A percentile compares a stretch with the other conserved stretches of the same genome.
Conservation (phyloP, 2,329 filamentous ascomycete genomes). For the Myriosclerotinia curreyana region DNA sequence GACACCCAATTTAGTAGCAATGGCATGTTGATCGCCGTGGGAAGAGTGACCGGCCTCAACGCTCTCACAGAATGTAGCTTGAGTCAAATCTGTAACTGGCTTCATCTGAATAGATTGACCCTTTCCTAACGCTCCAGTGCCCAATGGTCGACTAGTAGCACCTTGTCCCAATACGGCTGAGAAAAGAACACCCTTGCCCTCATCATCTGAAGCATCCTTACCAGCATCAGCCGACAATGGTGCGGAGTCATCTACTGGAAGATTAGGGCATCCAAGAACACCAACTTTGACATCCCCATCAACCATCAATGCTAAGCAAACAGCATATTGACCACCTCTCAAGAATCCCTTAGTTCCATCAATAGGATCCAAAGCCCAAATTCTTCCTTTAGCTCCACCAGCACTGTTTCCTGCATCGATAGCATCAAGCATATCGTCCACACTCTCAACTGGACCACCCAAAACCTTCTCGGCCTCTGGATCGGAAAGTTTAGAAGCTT, state of each 20-base stretch:
- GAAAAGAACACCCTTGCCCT: constrained; percentile 82
- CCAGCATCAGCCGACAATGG: constrained; percentile 70
- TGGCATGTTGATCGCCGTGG: constrained; percentile 81
- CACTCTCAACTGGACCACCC: constrained; percentile 64
- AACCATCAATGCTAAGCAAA: constrained; percentile 87
- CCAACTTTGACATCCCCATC: constrained; percentile 93
- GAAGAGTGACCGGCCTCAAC: constrained; percentile 91
- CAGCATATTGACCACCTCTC: constrained; percentile 92
- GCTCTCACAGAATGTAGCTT: constrained; percentile 93
- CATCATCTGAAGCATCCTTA: constrained; percentile 67
- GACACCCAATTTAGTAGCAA: constrained; percentile 82
- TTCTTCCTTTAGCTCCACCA: constrained; percentile 70
- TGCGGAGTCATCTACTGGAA: constrained; percentile 78
- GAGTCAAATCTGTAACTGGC: constrained; percentile 65
- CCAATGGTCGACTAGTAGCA: constrained; percentile 73
- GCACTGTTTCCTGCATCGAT: constrained; percentile 67
- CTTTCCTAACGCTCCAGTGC: constrained; percentile 51
- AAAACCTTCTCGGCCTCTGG: constrained; percentile 61
- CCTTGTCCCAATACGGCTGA: constrained; percentile 77
- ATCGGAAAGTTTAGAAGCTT: constrained; percentile 67
- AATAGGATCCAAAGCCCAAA: constrained; percentile 97
- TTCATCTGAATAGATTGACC: constrained; percentile 75
- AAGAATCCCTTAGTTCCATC: constrained; percentile 98
- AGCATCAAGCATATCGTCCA: constrained; percentile 63
- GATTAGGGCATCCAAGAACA: constrained; percentile 91